Conservation (phyloP, 148 eudicot genomes). For the Persicaria maculosa region DNA sequence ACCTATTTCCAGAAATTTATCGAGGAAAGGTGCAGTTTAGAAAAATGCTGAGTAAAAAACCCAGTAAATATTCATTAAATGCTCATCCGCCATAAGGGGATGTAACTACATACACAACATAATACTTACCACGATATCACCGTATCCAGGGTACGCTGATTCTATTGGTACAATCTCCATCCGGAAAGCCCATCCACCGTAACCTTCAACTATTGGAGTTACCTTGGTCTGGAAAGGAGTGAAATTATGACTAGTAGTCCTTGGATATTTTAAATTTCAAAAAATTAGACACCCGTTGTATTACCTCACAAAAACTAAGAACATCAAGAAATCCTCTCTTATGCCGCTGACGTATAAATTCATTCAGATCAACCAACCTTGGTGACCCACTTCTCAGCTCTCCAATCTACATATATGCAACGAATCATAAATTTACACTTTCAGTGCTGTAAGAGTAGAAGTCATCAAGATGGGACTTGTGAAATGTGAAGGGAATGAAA, state of each 20-base stretch:
- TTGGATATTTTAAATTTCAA: background rate
- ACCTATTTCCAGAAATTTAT: slow-evolving; percentile 34
- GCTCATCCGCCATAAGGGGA: background rate
- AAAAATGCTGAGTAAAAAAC: background rate
- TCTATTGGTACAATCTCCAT: slow-evolving; percentile 95
- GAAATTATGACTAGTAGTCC: slow-evolving; percentile 11
- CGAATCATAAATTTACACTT: background rate
- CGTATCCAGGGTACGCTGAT: slow-evolving; percentile 98
- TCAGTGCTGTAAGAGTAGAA: background rate
- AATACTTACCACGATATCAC: slow-evolving; percentile 94
- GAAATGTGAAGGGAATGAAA: background rate
- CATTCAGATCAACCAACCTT: slow-evolving; percentile 82
- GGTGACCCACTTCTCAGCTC: slow-evolving; percentile 99
- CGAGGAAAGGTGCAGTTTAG: background rate
- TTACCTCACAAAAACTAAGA: slow-evolving; percentile 99
- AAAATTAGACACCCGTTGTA: background rate
- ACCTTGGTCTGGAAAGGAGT: slow-evolving; percentile 72
- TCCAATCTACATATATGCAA: slow-evolving; percentile 50
- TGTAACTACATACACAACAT: background rate
- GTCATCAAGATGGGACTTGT: background rate
- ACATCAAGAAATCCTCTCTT: slow-evolving; percentile 74
- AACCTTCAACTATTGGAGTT: slow-evolving; percentile 97
- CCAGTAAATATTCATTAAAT: background rate
- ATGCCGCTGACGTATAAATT: slow-evolving; percentile 69
- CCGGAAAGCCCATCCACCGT: slow-evolving; percentile 98